Conservation (phyloP, 371 early-diverging fungal genomes). For the Conidiobolus incongruus region DNA sequence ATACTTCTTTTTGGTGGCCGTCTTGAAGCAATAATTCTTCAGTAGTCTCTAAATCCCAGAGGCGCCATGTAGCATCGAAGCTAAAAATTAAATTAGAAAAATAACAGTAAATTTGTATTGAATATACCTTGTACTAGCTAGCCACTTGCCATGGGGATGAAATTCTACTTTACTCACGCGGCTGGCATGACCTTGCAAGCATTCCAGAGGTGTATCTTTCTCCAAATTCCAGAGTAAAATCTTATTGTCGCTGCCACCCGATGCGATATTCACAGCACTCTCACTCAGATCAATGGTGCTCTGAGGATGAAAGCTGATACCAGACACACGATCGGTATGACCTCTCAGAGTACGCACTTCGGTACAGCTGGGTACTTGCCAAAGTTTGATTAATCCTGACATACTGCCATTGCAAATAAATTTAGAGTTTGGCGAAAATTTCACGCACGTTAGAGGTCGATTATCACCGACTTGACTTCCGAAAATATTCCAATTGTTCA, state of each 20-base stretch:
- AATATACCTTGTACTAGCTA: constrained; percentile 54
- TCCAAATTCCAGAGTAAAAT: constrained; percentile 65
- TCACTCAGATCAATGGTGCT: constrained; percentile 36
- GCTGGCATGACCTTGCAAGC: constrained; percentile 54
- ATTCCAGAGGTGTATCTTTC: constrained; percentile 50
- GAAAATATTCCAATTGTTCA: constrained; percentile 48
- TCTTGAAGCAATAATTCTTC: constrained; percentile 72
- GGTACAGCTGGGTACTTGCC: constrained; percentile 61
- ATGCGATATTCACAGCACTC: constrained; percentile 47
- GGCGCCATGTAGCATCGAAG: constrained; percentile 82
- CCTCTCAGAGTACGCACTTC: constrained; percentile 25
- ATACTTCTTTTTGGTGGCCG: constrained; percentile 83
- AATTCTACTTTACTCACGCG: constrained; percentile 73
- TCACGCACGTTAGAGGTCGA: constrained; percentile 57
- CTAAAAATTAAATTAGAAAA: constrained; percentile 10
- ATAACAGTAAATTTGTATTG: not conserved
- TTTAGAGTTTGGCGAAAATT: constrained; percentile 61
- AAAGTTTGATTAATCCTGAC: constrained; percentile 67
- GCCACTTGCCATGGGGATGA: constrained; percentile 72
- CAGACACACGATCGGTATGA: constrained; percentile 74
- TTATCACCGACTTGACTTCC: constrained; percentile 79
- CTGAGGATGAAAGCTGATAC: constrained; percentile 72
- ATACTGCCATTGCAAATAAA: constrained; percentile 64
- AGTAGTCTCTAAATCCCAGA: constrained; percentile 70
- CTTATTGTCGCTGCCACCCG: constrained; percentile 50